Evolutionary conservation across 768 basidiomycete genomes (phyloP).

Genomic region (Trametes cubensis): DNA sequence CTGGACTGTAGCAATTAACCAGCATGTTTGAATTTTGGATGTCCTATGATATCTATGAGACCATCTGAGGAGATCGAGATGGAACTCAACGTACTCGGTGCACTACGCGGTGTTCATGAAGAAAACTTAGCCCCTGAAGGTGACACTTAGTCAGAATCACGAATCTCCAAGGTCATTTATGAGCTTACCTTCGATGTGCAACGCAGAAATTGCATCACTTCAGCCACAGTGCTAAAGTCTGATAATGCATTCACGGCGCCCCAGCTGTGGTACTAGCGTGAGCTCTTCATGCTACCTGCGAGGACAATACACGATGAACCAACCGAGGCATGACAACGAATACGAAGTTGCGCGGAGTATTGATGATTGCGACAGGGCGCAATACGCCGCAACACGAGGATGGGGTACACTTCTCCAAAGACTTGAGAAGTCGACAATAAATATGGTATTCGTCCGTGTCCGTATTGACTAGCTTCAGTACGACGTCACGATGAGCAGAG

Average conservation of each 20-base stretch:
- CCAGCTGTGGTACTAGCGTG: background rate
- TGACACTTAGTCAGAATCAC: background rate
- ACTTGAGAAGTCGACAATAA: background rate
- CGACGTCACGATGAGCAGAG: background rate
- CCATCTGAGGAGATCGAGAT: background rate
- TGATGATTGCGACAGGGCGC: background rate
- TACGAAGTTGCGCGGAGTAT: background rate
- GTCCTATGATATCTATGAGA: background rate
- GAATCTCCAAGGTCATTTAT: background rate
- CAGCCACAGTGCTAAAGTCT: background rate
- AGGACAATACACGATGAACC: background rate
- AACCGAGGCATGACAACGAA: constrained; percentile 8
- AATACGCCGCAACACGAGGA: background rate
- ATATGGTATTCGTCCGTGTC: background rate
- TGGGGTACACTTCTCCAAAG: too few species aligned
- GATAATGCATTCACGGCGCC: background rate
- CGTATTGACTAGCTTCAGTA: constrained; percentile 2
- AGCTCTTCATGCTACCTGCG: too few species aligned
- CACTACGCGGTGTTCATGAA: constrained; percentile 16
- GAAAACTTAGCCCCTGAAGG: constrained; percentile 11
- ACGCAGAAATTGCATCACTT: background rate
- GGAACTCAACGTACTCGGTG: constrained; percentile 2
- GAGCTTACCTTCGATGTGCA: background rate
- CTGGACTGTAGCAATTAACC: constrained; percentile 1
- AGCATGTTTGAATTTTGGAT: background rate